phyloP scores from a whole-genome alignment of 2,329 filamentous ascomycete genomes.

The Fonsecaea nubica region DNA sequence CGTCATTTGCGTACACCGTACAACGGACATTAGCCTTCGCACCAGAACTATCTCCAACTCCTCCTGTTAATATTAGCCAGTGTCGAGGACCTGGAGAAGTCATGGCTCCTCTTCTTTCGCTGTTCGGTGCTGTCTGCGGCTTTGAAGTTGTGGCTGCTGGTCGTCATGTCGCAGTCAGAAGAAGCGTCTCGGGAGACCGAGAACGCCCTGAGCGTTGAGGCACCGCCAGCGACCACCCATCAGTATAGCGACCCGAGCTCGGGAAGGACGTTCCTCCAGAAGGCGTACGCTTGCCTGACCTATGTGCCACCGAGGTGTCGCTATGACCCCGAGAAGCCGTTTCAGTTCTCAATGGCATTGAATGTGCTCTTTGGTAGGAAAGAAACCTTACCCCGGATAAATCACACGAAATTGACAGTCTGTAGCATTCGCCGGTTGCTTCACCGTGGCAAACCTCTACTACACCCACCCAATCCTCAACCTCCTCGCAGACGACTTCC shows the following conservation, averaged over 20 bases:
- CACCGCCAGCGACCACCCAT: background rate
- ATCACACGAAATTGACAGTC: conserved; percentile 8
- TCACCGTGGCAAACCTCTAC: conserved; percentile 81
- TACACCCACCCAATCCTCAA: conserved; percentile 82
- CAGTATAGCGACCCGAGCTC: conserved; percentile 10
- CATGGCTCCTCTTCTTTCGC: conserved; percentile 13
- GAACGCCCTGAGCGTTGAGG: conserved; percentile 12
- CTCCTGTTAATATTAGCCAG: conserved; percentile 12
- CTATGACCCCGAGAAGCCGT: conserved; percentile 42
- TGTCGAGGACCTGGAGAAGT: conserved; percentile 1
- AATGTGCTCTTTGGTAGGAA: conserved; percentile 45
- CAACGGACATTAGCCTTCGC: conserved; percentile 19
- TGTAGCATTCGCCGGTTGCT: conserved; percentile 54
- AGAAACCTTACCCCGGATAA: conserved; percentile 8
- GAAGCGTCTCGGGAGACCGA: background rate
- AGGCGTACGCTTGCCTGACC: conserved; percentile 26
- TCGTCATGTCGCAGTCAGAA: conserved; percentile 25
- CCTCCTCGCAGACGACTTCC: conserved; percentile 73
- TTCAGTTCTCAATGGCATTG: conserved; percentile 41
- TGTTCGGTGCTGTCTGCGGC: conserved; percentile 7
- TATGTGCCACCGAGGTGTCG: conserved; percentile 43
- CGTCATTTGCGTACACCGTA: conserved; percentile 29
- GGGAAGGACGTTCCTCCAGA: conserved; percentile 22
- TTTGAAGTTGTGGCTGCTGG: conserved; percentile 9
- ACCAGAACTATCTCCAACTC: conserved; percentile 15